Base-by-base conservation (phyloP, 257 asterid genomes). In the Solanum virginianum region DNA sequence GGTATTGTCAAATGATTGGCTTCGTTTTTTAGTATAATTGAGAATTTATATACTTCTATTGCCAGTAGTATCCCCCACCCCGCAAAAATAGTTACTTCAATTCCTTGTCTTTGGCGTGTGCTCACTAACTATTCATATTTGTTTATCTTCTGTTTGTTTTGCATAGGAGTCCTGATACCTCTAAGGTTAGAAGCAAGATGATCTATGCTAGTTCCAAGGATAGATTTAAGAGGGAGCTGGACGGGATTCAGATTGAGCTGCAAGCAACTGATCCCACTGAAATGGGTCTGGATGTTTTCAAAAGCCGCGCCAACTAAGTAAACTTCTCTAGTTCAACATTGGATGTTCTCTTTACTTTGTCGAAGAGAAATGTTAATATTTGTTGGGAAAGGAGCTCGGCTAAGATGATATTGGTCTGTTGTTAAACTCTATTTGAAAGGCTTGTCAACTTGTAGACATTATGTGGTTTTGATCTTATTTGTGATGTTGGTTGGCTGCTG, bases 161-260 rank as follows among this genome's bases (percentile, higher is more conserved):
- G 47, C 65, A 26, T 77, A 77, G 82, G 82, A 51, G 16, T 77
- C 82, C 82, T 17, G 82, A 77, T 20, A 77, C 65, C 82, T 77
- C 62, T 26, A 77, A 77, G 82, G 82, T 77, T 4, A 77, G 82
- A 77, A 77, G 82, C 82, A 77, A 77, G 29, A 77, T 77, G 82
- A 77, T 77, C 82, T 77, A 77, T 51, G 82, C 82, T 16, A 77
- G 82, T 51, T 77, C 82, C 65, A 77, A 77, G 82, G 82, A 77
- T 51, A 77, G 82, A 51, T 77, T 77, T 26, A 77, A 77, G 82
- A 77, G 82, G 82, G 63, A 77, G 36, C 41, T 77, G 82, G 82
- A 77, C 4, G 82, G 82, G 22, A 77, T 77, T 77, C 82, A 77
- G 63, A 77, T 77, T 24, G 82, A 77, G 82, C 82, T 77, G 26